A percentile compares a stretch with the other conserved stretches of the same genome.
Evolutionary conservation across 78 protist species (phyloP).

Genomic region (Planoprotostelium fungivorum): DNA sequence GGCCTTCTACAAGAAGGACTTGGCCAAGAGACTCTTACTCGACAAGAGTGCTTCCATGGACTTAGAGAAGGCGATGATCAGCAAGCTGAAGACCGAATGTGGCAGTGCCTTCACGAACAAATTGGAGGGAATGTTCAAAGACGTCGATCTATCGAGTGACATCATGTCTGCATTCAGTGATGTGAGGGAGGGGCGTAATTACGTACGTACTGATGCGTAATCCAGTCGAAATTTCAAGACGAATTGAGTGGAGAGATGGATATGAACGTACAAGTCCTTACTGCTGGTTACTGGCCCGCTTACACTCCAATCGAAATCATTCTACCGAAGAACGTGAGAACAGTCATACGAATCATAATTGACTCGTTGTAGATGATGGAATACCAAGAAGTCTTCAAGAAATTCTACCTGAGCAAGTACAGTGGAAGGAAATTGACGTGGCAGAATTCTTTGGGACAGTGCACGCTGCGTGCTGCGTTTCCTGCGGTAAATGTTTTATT

Average conservation of each 20-base stretch:
- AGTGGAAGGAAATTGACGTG: constrained; percentile 63
- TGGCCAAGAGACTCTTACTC: constrained; percentile 89
- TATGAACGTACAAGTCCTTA: constrained; percentile 79
- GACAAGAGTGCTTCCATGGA: constrained; percentile 74
- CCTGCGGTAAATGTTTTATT: background rate
- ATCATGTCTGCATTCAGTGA: constrained; percentile 42
- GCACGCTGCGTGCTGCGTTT: constrained; percentile 56
- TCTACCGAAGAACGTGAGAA: constrained; percentile 54
- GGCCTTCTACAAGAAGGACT: constrained; percentile 93
- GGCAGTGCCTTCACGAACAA: constrained; percentile 86
- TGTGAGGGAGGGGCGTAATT: background rate
- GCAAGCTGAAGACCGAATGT: constrained; percentile 84
- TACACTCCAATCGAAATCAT: constrained; percentile 28
- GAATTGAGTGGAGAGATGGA: constrained; percentile 19
- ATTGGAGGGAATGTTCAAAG: constrained; percentile 95
- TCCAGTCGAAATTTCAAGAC: background rate
- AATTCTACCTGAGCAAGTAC: constrained; percentile 77
- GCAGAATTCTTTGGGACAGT: constrained; percentile 73
- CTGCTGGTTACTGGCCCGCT: constrained; percentile 86
- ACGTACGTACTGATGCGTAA: background rate
- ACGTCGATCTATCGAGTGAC: constrained; percentile 73
- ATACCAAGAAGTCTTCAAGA: constrained; percentile 60
- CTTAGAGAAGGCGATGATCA: constrained; percentile 82
- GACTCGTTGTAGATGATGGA: constrained; percentile 18
- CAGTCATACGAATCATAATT: background rate